phyloP scores from a whole-genome alignment of 1,139 yeast genomes.

The Entelexis paramagnoliae region DNA sequence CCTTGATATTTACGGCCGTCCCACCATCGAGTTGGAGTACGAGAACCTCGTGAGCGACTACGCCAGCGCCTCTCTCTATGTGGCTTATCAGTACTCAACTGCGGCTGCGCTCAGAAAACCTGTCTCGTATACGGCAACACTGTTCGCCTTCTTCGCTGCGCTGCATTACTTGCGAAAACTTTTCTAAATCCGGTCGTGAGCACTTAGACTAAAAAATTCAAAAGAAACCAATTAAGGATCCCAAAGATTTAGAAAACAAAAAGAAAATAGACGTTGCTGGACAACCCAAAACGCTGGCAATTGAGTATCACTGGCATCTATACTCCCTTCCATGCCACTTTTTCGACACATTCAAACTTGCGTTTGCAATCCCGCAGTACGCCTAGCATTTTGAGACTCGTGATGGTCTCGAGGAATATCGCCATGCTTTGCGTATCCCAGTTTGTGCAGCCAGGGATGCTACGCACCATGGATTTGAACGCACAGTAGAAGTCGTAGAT shows the following conservation, averaged over 20 bases:
- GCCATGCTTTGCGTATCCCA: constrained; percentile 48
- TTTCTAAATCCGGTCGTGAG: background rate
- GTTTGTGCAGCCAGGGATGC: constrained; percentile 27
- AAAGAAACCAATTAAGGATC: background rate
- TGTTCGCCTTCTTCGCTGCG: constrained; percentile 5
- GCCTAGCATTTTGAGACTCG: constrained; percentile 47
- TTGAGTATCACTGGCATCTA: too few species aligned
- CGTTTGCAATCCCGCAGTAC: constrained; percentile 41
- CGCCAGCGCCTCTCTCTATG: constrained; percentile 45
- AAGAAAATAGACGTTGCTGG: too few species aligned
- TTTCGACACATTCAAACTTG: constrained; percentile 47
- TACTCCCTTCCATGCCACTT: constrained; percentile 50
- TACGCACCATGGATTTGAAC: constrained; percentile 37
- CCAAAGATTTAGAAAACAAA: too few species aligned
- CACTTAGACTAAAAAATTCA: background rate
- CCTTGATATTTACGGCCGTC: constrained; percentile 77
- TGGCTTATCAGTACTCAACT: constrained; percentile 53
- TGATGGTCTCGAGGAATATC: constrained; percentile 49
- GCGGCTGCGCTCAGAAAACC: constrained; percentile 55
- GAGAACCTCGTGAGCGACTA: constrained; percentile 62
- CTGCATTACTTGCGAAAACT: constrained; percentile 1
- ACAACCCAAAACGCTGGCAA: too few species aligned
- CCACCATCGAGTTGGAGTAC: constrained; percentile 56
- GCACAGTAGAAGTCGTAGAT: constrained; percentile 69
- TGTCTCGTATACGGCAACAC: constrained; percentile 46